phyloP scores from a whole-genome alignment of 768 basidiomycete species.

The Ephemerocybe angulata region DNA sequence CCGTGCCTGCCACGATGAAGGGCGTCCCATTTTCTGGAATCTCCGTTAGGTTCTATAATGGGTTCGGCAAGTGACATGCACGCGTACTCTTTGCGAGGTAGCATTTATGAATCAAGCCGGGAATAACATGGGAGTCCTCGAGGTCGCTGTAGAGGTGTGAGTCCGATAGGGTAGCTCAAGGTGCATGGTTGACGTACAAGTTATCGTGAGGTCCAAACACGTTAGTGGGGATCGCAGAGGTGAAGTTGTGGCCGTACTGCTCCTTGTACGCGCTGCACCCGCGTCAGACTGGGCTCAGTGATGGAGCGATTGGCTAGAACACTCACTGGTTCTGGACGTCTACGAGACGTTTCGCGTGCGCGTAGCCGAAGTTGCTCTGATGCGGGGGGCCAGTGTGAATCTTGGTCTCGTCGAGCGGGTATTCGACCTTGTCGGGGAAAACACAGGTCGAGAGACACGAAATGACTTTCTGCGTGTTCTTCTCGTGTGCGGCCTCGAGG shows the following conservation, averaged over 20 bases:
- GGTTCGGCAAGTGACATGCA: not conserved
- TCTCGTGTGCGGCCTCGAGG: conserved; percentile 67
- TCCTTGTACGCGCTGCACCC: conserved; percentile 84
- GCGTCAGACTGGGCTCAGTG: not conserved
- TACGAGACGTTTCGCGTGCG: conserved; percentile 93
- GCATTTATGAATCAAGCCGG: conserved; percentile 90
- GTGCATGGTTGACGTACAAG: conserved; percentile 49
- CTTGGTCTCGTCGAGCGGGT: conserved; percentile 90
- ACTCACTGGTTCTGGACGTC: conserved; percentile 91
- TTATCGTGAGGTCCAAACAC: conserved; percentile 96
- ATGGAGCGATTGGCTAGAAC: not conserved
- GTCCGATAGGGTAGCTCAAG: not conserved
- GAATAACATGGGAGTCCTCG: conserved; percentile 91
- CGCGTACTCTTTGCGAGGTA: conserved; percentile 82
- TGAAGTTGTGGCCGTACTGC: conserved; percentile 92
- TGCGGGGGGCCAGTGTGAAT: conserved; percentile 93
- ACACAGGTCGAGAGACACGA: conserved; percentile 97
- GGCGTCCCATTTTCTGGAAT: conserved; percentile 70
- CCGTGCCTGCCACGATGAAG: conserved; percentile 85
- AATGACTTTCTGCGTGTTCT: conserved; percentile 71
- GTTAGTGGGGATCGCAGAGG: conserved; percentile 95
- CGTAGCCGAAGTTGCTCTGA: conserved; percentile 93
- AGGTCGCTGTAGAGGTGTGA: conserved; percentile 56
- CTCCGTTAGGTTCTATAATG: not conserved
- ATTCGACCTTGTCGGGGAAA: conserved; percentile 92